phyloP scores from a whole-genome alignment of 495 filamentous ascomycete genomes.

The Barbatosphaeria neglecta region DNA sequence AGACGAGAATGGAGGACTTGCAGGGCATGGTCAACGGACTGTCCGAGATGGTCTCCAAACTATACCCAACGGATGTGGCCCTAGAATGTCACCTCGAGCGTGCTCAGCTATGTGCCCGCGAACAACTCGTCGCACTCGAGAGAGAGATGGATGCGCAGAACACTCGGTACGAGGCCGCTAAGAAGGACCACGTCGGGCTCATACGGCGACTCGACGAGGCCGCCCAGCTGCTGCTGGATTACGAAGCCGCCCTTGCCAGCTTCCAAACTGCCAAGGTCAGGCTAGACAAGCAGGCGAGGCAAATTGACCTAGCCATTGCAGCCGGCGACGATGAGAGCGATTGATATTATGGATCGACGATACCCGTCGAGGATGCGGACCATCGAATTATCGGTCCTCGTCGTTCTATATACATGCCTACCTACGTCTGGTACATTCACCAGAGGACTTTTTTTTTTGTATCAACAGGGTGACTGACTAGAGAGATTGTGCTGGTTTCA shows the following conservation, averaged over 20 bases:
- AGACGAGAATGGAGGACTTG: background rate
- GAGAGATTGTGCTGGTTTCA: too few species aligned
- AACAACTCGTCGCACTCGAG: background rate
- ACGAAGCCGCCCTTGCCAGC: background rate
- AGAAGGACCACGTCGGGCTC: background rate
- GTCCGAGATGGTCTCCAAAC: background rate
- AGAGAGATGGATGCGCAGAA: background rate
- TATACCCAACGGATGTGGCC: background rate
- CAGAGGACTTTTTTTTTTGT: too few species aligned
- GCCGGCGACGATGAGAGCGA: background rate
- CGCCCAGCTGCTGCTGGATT: background rate
- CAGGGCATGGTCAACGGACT: background rate
- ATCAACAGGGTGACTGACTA: too few species aligned
- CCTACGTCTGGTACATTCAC: too few species aligned
- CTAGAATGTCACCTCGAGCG: background rate
- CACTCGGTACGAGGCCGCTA: background rate
- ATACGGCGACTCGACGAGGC: background rate
- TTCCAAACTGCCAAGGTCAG: background rate
- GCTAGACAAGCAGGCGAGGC: background rate
- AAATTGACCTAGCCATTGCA: background rate
- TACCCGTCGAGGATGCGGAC: too few species aligned
- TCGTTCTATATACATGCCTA: too few species aligned
- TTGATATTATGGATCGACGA: too few species aligned
- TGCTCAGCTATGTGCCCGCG: background rate
- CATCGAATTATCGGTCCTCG: too few species aligned